Base-by-base conservation (phyloP, 2,329 filamentous ascomycete species). In the Atkinsonella hypoxylon region DNA sequence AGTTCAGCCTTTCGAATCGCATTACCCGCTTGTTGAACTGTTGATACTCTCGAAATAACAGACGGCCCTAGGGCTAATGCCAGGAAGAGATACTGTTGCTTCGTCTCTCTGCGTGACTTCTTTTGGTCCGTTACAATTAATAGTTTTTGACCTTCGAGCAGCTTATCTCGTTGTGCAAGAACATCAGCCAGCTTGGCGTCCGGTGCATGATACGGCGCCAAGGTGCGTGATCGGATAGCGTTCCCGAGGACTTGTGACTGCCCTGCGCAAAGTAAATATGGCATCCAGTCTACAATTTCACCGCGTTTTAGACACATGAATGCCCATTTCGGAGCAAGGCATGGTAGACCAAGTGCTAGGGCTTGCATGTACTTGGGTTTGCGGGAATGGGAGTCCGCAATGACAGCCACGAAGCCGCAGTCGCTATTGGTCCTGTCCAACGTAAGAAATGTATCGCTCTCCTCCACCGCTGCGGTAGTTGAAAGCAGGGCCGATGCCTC, bases 281-380 rank as follows among this genome's bases (percentile, higher is more conserved):
- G 79, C 8, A 77, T 71, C 86, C 90, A 96, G 48, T 86, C 78
- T 0, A 94, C 67, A 0, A 91, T 67, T 8, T 68, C 62, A 6
- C 74, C 71, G 32, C 79, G 78, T 1, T 73, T 66, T 3, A 91
- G 65, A 54, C 87, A 95, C 47, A 85, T 78, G 26, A 79, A 75
- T 45, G 95, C 72, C 91, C 93, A 98, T 50, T 83, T 82, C 6
- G 82, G 78, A 6, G 88, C 85, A 1, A 98, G 73, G 60, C 90
- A 95, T 0, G 93, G 93, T 0, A 98, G 69, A 1, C 88, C 89
- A 0, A 98, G 77, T 0, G 93, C 90, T 2, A 98, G 77, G 0
- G 93, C 93, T 68, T 97, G 90, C 75, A 97, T 87, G 65, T 93
- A 96, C 64, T 97, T 98, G 47, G 83, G 79, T 55, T 89, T 89